phyloP scores from a whole-genome alignment of 768 basidiomycete species.

The Tephrocybe sp. region DNA sequence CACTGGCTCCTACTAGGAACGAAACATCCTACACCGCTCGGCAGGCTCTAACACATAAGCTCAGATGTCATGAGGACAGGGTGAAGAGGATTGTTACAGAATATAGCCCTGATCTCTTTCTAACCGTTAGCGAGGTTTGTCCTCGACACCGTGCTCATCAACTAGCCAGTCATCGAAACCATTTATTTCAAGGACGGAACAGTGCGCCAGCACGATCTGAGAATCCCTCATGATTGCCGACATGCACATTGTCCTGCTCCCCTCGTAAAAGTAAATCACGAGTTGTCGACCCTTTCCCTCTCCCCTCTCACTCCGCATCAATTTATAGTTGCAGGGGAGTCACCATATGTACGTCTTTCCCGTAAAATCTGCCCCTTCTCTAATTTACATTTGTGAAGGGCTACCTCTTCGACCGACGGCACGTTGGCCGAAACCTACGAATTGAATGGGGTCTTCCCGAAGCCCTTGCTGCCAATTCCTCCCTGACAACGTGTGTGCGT shows the following conservation, averaged over 20 bases:
- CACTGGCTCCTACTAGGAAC: constrained; percentile 29
- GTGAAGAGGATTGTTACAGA: constrained; percentile 83
- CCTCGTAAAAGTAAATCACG: constrained; percentile 61
- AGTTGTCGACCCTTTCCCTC: constrained; percentile 71
- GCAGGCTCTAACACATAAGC: constrained; percentile 49
- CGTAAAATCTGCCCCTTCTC: not conserved
- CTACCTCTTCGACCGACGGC: constrained; percentile 82
- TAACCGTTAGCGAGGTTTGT: constrained; percentile 78
- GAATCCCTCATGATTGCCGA: constrained; percentile 67
- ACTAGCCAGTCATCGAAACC: not conserved
- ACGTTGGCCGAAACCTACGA: constrained; percentile 56
- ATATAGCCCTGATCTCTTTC: constrained; percentile 72
- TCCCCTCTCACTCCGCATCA: constrained; percentile 82
- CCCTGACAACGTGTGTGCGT: constrained; percentile 75
- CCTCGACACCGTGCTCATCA: not conserved
- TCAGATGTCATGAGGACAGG: constrained; percentile 70
- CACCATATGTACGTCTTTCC: constrained; percentile 61
- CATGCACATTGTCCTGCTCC: constrained; percentile 64
- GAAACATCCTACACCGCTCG: constrained; percentile 47
- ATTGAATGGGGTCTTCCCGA: constrained; percentile 70
- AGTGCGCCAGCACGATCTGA: constrained; percentile 85
- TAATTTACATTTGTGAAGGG: constrained; percentile 40
- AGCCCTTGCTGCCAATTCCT: constrained; percentile 34
- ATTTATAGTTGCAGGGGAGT: constrained; percentile 82
- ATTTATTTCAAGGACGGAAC: constrained; percentile 64